Conservation (phyloP, 495 filamentous ascomycete genomes). For the Saxispiralis lemnorum region DNA sequence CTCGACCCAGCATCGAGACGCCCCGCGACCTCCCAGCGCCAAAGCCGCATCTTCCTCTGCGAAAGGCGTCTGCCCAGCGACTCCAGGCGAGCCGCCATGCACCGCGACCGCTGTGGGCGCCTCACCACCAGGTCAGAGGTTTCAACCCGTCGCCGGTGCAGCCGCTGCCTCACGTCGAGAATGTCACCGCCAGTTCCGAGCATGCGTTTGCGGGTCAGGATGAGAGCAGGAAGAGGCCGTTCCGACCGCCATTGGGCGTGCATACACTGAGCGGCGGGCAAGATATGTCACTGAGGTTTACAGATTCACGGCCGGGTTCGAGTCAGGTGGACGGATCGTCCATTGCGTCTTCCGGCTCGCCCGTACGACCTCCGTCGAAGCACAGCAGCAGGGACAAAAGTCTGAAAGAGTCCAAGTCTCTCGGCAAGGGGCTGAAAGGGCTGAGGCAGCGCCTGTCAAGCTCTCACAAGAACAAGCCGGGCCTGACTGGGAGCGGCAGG, state of each 20-base stretch:
- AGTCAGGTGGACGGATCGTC: not conserved
- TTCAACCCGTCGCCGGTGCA: slow-evolving; percentile 12
- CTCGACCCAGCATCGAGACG: not conserved
- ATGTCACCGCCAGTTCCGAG: slow-evolving; percentile 12
- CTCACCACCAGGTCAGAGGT: slow-evolving; percentile 12
- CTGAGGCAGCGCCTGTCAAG: slow-evolving; percentile 4
- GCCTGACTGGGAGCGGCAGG: not conserved
- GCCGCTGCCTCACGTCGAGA: slow-evolving; percentile 8
- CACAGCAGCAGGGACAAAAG: not conserved
- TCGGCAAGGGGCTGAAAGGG: slow-evolving; percentile 10
- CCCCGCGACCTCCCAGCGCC: slow-evolving; percentile 2
- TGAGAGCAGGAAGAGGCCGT: slow-evolving; percentile 4
- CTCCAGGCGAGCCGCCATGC: slow-evolving; percentile 5
- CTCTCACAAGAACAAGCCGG: slow-evolving; percentile 1
- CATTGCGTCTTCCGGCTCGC: slow-evolving; percentile 7
- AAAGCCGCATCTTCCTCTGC: slow-evolving; percentile 11
- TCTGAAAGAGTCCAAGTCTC: slow-evolving; percentile 8
- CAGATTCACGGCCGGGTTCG: not conserved
- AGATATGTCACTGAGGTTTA: not conserved
- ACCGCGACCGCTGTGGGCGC: slow-evolving; percentile 9
- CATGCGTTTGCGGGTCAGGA: slow-evolving; percentile 14
- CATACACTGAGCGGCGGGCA: not conserved
- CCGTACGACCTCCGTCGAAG: not conserved
- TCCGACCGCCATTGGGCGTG: slow-evolving; percentile 12
- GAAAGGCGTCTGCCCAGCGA: slow-evolving; percentile 8